These are phyloP conservation scores for Nakataea oryzae DNA, from an alignment of 2,329 filamentous ascomycete genomes.

Conservation along the genomic window DNA sequence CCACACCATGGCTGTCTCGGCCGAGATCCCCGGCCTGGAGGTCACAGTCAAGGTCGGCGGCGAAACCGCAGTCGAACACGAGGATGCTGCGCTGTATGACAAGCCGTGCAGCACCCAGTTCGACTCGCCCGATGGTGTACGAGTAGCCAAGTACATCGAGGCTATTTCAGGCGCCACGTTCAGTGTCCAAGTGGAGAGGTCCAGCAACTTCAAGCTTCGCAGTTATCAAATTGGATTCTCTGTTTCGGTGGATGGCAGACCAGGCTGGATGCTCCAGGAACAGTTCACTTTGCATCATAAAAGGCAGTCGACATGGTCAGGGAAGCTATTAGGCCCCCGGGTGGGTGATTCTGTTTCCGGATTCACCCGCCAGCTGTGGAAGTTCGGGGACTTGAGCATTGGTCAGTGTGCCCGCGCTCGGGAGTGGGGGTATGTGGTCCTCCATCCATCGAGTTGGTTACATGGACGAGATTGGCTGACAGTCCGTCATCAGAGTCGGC, in stretches of 20 bases:
- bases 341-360: background rate
- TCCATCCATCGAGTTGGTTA: background rate
- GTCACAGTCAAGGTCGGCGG: background rate
- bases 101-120: background rate
- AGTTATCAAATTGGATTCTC: background rate
- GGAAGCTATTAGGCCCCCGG: too few relatives aligned
- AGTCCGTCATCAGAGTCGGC: background rate
- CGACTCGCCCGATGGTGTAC: background rate
- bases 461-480: background rate
- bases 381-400: background rate
- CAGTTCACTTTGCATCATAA: background rate
- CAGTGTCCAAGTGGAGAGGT: background rate
- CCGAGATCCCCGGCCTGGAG: background rate
- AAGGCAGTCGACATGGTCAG: background rate
- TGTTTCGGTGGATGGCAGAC: background rate
- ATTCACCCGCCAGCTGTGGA: background rate
- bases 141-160: background rate
- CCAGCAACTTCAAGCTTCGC: background rate
- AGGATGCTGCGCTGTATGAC: background rate
- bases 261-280: background rate
- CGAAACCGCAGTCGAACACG: background rate
- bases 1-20: background rate
- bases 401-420: background rate
- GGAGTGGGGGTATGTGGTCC: background rate
- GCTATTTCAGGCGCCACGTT: background rate